Percentiles rank a stretch among this genome's conserved stretches.
Evolutionary conservation across 805 yeast species (phyloP).

Genomic region (Metschnikowia koreensis): DNA sequence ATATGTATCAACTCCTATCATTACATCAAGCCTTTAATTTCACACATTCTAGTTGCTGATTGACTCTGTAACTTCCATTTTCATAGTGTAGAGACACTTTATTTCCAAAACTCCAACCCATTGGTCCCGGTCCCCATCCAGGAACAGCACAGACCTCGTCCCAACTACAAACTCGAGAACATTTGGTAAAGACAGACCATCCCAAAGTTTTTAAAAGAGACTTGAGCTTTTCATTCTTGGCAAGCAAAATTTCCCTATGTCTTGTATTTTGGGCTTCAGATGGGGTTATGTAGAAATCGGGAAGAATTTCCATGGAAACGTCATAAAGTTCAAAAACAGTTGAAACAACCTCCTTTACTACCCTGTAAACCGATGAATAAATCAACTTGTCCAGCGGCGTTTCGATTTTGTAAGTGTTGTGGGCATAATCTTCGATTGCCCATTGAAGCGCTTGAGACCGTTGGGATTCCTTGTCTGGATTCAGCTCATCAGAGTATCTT

Average conservation of each 20-base stretch:
- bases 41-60: conserved; percentile 19
- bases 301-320: conserved; percentile 26
- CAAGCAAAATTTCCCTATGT: conserved; percentile 1
- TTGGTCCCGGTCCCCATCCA: conserved; percentile 47
- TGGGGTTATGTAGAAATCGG: conserved; percentile 17
- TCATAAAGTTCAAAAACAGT: conserved; percentile 36
- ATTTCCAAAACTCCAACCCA: conserved; percentile 28
- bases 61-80: conserved; percentile 13
- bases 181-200: conserved; percentile 46
- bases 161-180: conserved; percentile 41
- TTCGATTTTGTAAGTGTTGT: conserved; percentile 37
- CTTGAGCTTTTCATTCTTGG: conserved; percentile 7
- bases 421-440: conserved; percentile 48
- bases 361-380: conserved; percentile 46
- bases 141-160: conserved; percentile 57
- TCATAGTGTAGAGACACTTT: conserved; percentile 14
- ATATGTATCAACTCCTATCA: too few species aligned
- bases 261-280: conserved; percentile 1
- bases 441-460: conserved; percentile 26
- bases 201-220: conserved; percentile 28
- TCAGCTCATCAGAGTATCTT: conserved; percentile 34
- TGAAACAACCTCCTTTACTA: conserved; percentile 38
- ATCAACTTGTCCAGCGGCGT: conserved; percentile 46
- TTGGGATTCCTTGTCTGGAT: conserved; percentile 12
- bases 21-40: conserved; percentile 8